These are phyloP conservation scores for Rhynchosporium graminicola DNA, from an alignment of 2,329 filamentous ascomycete genomes.

Conservation along the genomic window DNA sequence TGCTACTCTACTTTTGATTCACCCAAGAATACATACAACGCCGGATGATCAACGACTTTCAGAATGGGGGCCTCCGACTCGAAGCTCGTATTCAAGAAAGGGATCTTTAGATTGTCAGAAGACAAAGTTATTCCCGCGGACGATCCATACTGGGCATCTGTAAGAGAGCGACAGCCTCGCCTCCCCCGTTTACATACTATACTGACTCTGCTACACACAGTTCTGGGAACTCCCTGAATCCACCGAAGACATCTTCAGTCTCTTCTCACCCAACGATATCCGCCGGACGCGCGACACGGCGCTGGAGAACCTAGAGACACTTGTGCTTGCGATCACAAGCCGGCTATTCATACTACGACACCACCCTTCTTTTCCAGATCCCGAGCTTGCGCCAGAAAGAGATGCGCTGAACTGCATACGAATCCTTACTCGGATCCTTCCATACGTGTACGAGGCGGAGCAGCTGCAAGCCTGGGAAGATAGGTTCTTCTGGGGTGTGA, in stretches of 20 bases:
- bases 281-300: conserved; percentile 83
- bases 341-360: conserved; percentile 80
- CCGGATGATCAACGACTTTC: conserved; percentile 34
- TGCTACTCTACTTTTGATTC: not conserved
- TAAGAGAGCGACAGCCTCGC: conserved; percentile 49
- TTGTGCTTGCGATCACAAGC: conserved; percentile 81
- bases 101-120: conserved; percentile 95
- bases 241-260: conserved; percentile 92
- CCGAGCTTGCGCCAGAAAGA: conserved; percentile 76
- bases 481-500: conserved; percentile 83
- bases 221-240: conserved; percentile 98
- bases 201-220: conserved; percentile 47
- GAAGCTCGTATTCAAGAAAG: conserved; percentile 97
- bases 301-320: conserved; percentile 84
- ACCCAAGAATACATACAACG: conserved; percentile 17
- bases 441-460: conserved; percentile 90
- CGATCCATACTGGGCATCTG: conserved; percentile 90
- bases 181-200: conserved; percentile 1
- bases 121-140: conserved; percentile 83
- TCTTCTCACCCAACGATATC: conserved; percentile 88
- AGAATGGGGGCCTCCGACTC: conserved; percentile 96
- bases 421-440: conserved; percentile 83
- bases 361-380: conserved; percentile 87
- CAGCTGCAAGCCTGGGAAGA: conserved; percentile 84
- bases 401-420: conserved; percentile 96